Evolutionary conservation across 441 rosid genomes (phyloP).

Genomic region (Bocquillonia castaneifolia): DNA sequence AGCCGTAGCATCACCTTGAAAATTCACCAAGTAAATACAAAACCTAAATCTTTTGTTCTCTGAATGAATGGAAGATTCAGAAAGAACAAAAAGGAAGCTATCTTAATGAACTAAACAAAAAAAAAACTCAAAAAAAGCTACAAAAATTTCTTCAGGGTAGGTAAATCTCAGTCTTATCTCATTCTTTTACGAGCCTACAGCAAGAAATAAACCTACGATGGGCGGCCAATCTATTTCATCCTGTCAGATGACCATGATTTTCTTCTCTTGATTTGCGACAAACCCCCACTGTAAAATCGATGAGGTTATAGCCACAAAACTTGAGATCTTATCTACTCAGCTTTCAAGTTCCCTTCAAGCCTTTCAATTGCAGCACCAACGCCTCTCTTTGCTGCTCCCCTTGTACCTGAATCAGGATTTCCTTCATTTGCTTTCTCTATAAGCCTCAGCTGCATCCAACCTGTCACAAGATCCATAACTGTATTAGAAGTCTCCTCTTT

Average conservation of each 20-base stretch:
- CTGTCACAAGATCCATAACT: slow-evolving; percentile 32
- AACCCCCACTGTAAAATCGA: neutral
- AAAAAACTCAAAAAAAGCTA: too few relatives aligned
- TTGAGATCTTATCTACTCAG: neutral
- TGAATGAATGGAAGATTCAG: neutral
- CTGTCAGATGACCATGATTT: neutral
- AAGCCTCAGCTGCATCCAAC: slow-evolving; percentile 86
- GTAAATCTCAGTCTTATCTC: neutral
- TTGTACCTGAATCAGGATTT: slow-evolving; percentile 26
- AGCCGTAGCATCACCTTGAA: too few relatives aligned
- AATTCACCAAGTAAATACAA: neutral
- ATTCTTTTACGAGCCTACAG: neutral
- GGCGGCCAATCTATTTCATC: neutral
- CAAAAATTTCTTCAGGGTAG: neutral
- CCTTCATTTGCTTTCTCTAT: slow-evolving; percentile 82
- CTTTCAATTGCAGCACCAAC: slow-evolving; percentile 77
- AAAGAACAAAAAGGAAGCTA: too few relatives aligned
- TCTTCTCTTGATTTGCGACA: neutral
- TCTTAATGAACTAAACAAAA: too few relatives aligned
- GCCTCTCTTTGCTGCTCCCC: slow-evolving; percentile 46
- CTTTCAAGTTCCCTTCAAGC: slow-evolving; percentile 55
- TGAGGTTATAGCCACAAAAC: neutral
- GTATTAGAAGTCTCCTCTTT: neutral
- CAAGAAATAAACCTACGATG: neutral
- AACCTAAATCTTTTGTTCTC: neutral